A percentile compares a stretch with the other conserved stretches of the same genome.
These are phyloP conservation scores for Globisporangium polare DNA, from an alignment of 352 stramenopile genomes.

Conservation along the genomic window DNA sequence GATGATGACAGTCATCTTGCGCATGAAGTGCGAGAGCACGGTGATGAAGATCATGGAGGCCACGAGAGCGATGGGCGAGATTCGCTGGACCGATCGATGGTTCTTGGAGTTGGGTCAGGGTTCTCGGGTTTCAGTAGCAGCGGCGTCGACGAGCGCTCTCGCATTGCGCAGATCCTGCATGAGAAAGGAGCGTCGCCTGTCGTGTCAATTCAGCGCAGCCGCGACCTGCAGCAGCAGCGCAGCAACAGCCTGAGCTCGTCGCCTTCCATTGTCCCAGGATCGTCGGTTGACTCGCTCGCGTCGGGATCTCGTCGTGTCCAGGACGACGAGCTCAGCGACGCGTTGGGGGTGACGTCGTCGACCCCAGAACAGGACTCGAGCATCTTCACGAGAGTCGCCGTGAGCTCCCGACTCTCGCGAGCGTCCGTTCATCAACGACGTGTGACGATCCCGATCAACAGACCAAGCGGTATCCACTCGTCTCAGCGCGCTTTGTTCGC, in stretches of 20 bases:
- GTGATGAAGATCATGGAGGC: slow-evolving; percentile 2
- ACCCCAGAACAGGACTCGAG: slow-evolving; percentile 5
- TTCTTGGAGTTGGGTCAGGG: slow-evolving; percentile 27
- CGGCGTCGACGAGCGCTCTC: slow-evolving; percentile 7
- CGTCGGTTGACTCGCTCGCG: background rate
- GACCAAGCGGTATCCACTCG: background rate
- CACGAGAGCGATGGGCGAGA: slow-evolving; percentile 12
- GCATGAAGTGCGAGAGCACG: background rate
- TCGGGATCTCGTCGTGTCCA: slow-evolving; percentile 19
- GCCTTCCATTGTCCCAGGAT: slow-evolving; percentile 17
- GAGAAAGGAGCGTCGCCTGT: slow-evolving; percentile 3
- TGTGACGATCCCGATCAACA: background rate
- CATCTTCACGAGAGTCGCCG: background rate
- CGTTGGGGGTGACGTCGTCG: slow-evolving; percentile 32
- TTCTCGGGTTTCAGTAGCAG: slow-evolving; percentile 28
- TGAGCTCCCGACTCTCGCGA: background rate
- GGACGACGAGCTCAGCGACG: slow-evolving; percentile 60
- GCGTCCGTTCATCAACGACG: background rate
- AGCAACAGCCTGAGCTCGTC: slow-evolving; percentile 22
- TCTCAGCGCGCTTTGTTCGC: slow-evolving; percentile 11
- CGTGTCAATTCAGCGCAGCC: slow-evolving; percentile 14
- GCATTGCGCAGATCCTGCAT: slow-evolving; percentile 11
- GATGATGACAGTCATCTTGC: background rate
- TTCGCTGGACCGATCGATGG: slow-evolving; percentile 51
- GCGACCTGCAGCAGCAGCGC: background rate